phyloP scores from a whole-genome alignment of 2,329 filamentous ascomycete species.

The Lasiodiplodia hormozganensis region DNA sequence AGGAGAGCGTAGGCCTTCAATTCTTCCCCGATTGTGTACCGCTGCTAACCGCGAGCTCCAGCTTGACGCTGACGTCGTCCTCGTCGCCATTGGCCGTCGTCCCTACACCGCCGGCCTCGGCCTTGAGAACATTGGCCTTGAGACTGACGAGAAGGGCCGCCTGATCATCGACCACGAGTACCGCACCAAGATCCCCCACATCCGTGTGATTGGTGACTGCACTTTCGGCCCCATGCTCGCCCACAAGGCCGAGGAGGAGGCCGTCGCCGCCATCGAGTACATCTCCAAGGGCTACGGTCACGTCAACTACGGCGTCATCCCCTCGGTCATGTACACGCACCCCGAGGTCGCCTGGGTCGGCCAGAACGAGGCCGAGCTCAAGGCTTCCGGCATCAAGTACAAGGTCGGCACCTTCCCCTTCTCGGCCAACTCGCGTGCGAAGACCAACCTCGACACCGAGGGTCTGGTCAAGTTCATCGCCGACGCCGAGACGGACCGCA shows the following conservation, averaged over 20 bases:
- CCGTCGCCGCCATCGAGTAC: conserved; percentile 91
- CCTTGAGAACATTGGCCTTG: conserved; percentile 91
- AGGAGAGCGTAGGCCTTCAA: conserved; percentile 73
- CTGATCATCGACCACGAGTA: conserved; percentile 98
- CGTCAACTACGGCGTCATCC: conserved; percentile 98
- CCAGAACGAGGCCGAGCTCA: conserved; percentile 95
- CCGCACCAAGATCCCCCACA: conserved; percentile 96
- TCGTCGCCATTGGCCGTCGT: conserved; percentile 94
- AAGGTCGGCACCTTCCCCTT: conserved; percentile 95
- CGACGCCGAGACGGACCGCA: conserved; percentile 93
- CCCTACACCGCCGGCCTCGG: conserved; percentile 93
- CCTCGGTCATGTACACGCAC: conserved; percentile 99
- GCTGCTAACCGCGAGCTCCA: conserved; percentile 47
- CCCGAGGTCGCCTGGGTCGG: conserved; percentile 99
- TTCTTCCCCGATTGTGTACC: conserved; percentile 21
- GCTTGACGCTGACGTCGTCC: conserved; percentile 93
- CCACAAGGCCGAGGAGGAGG: conserved; percentile 99
- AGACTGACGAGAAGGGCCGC: conserved; percentile 90
- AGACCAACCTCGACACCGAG: conserved; percentile 97
- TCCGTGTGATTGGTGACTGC: conserved; percentile 93
- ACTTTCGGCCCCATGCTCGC: conserved; percentile 99
- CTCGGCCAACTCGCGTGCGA: conserved; percentile 96
- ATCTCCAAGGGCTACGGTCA: conserved; percentile 98
- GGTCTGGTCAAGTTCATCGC: conserved; percentile 97
- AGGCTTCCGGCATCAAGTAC: conserved; percentile 89